Percentiles rank a stretch among this genome's conserved stretches.
These are phyloP conservation scores for Ceratobasidium theobromae DNA, from an alignment of 1,284 basidiomycete species.

Conservation along the genomic window DNA sequence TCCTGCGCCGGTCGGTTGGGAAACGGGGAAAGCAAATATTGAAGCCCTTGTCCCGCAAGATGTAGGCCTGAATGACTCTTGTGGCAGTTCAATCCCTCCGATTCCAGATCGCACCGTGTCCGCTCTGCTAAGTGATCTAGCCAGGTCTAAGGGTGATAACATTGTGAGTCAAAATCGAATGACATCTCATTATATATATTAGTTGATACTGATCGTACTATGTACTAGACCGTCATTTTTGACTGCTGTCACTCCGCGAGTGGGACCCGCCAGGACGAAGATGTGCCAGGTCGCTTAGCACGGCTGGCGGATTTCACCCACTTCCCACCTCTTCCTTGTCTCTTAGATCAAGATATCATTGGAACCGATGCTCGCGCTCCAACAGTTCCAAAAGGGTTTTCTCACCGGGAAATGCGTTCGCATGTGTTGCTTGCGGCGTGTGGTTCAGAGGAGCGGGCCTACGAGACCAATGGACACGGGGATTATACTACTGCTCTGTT, in stretches of 20 bases:
- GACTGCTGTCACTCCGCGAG: not conserved
- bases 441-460: not conserved
- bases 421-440: not conserved
- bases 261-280: not conserved
- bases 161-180: constrained; percentile 2
- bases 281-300: no score
- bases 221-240: not conserved
- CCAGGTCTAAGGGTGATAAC: constrained; percentile 1
- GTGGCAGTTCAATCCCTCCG: not conserved
- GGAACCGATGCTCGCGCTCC: not conserved
- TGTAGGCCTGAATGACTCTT: not conserved
- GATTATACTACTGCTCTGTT: not conserved
- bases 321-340: not conserved
- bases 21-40: not conserved
- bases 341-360: not conserved
- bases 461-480: not conserved
- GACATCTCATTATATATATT: not conserved
- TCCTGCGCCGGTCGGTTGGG: not conserved
- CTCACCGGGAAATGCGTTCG: not conserved
- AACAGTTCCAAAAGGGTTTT: not conserved
- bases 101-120: not conserved
- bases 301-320: not conserved
- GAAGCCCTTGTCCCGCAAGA: not conserved
- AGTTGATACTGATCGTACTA: not conserved
- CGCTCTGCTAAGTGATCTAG: not conserved